Evolutionary conservation across 2,329 filamentous ascomycete genomes (phyloP).

Genomic region (Cordyceps javanica): DNA sequence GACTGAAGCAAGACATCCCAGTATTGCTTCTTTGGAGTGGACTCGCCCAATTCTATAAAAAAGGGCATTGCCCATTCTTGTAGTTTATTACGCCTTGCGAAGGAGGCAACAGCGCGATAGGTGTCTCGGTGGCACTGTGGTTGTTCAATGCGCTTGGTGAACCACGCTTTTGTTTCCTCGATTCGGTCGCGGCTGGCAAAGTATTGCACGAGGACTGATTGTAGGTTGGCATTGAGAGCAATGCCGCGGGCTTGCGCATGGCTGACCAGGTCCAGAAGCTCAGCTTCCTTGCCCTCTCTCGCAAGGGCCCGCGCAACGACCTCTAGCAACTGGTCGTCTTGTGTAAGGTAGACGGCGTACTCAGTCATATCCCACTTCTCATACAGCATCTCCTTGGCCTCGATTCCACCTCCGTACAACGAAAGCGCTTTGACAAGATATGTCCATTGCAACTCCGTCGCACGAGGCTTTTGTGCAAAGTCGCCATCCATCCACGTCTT

Average conservation of each 20-base stretch:
- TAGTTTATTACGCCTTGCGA: conserved; percentile 54
- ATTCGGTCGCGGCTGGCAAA: conserved; percentile 54
- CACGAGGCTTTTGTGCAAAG: conserved; percentile 16
- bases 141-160: conserved; percentile 44
- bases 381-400: conserved; percentile 42
- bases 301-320: conserved; percentile 50
- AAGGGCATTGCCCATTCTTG: conserved; percentile 56
- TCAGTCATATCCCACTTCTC: conserved; percentile 23
- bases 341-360: conserved; percentile 17
- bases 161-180: conserved; percentile 62
- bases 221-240: conserved; percentile 38
- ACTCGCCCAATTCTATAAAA: conserved; percentile 47
- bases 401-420: conserved; percentile 46
- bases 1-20: conserved; percentile 74
- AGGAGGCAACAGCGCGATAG: conserved; percentile 30
- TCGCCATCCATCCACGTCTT: conserved; percentile 20
- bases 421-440: conserved; percentile 38
- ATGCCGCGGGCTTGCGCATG: conserved; percentile 44
- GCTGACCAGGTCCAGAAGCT: conserved; percentile 50
- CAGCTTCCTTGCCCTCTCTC: conserved; percentile 49
- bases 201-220: conserved; percentile 53
- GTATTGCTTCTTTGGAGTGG: conserved; percentile 43
- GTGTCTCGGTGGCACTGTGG: conserved; percentile 18
- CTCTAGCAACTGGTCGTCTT: conserved; percentile 21
- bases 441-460: conserved; percentile 23